Base-by-base conservation (phyloP, 169 alveolate genomes). In the Blepharisma undulans region DNA sequence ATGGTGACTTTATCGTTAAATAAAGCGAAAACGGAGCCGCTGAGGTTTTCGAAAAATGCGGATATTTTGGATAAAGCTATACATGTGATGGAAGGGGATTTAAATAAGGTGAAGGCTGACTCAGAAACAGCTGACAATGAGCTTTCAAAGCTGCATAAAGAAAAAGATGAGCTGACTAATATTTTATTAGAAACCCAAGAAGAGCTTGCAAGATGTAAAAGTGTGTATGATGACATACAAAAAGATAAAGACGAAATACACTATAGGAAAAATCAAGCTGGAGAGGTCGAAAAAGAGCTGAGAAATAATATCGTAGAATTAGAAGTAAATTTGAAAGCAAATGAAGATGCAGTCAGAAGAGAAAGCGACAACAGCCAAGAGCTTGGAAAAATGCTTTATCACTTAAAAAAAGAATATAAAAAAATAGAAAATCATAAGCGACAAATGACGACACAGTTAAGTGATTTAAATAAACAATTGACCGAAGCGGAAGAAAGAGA, bases 51-150 rank as follows among this genome's bases (percentile, higher is more conserved):
- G 79, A 94, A 92, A 91, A 92, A 91, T 81, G 87, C 91, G 8
- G 91, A 87, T 32, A 94, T 91, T 82, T 86, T 88, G 59, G 81
- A 66, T 60, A 92, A 90, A 88, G 94, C 93, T 18, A 88, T 79
- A 82, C 87, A 77, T 90, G 94, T 84, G 77, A 88, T 81, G 90
- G 88, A 89, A 85, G 84, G 72, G 48, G 93, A 85, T 79, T 66
- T 85, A 89, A 91, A 36, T 86, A 91, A 89, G 76, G 92, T 89
- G 78, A 48, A 78, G 80, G 61, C 59, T 60, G 93, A 94, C 85
- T 48, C 61, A 82, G 48, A 72, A 16, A n/a, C 78, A 34, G 76
- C 34, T 22, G 82, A 87, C 27, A 82, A 74, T 27, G 76, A 79
- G 72, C 33, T 93, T 18, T 71, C 74, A 10, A 76, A 76, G 82